A percentile compares a stretch with the other conserved stretches of the same genome.
Conservation (phyloP, 768 basidiomycete genomes). For the Panellus pusillus region DNA sequence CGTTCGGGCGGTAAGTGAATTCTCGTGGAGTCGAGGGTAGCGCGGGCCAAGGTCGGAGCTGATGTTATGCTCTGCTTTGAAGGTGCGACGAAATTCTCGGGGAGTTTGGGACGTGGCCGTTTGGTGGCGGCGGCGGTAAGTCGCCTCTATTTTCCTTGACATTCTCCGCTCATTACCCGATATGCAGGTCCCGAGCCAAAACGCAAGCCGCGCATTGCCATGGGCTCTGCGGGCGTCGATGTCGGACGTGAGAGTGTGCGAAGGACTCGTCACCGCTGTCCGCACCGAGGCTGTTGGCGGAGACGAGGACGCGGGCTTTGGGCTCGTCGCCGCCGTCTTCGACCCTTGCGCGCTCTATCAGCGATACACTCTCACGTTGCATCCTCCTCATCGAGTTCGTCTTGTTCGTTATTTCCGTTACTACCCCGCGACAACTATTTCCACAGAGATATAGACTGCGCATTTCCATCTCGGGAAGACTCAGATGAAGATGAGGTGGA, state of each 20-base stretch:
- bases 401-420: not conserved
- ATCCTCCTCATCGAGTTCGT: too few relatives aligned
- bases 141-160: not conserved
- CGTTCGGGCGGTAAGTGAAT: slow-evolving; percentile 62
- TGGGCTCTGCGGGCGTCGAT: slow-evolving; percentile 50
- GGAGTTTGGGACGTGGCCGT: slow-evolving; percentile 92
- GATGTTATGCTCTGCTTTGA: not conserved
- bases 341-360: slow-evolving; percentile 38
- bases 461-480: slow-evolving; percentile 10
- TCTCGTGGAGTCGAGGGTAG: not conserved
- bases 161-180: not conserved
- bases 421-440: too few relatives aligned
- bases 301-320: slow-evolving; percentile 84
- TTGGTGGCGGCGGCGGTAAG: slow-evolving; percentile 44
- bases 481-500: slow-evolving; percentile 4
- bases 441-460: slow-evolving; percentile 13
- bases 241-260: slow-evolving; percentile 64
- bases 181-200: slow-evolving; percentile 7
- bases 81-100: slow-evolving; percentile 87
- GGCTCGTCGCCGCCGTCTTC: slow-evolving; percentile 88
- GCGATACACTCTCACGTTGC: slow-evolving; percentile 1
- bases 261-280: slow-evolving; percentile 71
- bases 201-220: slow-evolving; percentile 47
- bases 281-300: slow-evolving; percentile 64
- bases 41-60: not conserved